Conservation (phyloP, 768 basidiomycete genomes). For the Lentinus tigrinus region DNA sequence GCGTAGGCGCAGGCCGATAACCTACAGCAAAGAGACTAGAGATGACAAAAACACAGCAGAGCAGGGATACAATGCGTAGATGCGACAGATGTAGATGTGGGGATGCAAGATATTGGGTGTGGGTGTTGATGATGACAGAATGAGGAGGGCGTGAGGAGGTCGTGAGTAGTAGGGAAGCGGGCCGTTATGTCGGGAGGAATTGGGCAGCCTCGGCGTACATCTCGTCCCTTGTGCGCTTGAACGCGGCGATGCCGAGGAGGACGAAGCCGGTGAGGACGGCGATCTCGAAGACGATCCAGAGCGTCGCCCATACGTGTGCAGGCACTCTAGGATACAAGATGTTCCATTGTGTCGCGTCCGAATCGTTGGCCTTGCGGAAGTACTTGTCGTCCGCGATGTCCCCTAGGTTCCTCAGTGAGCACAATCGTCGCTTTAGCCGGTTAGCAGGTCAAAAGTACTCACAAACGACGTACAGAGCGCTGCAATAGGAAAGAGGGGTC, state of each 20-base stretch:
- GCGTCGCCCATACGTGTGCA: constrained; percentile 83
- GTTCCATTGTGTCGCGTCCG: constrained; percentile 87
- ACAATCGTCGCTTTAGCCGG: background rate
- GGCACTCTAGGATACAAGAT: constrained; percentile 69
- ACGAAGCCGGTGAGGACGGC: constrained; percentile 75
- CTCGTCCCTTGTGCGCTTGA: constrained; percentile 66
- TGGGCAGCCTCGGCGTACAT: constrained; percentile 74
- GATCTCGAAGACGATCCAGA: constrained; percentile 83
- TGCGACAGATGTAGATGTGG: background rate
- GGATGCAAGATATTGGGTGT: background rate
- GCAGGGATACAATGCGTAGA: constrained; percentile 2
- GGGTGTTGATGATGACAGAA: background rate
- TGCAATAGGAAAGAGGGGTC: constrained; percentile 27
- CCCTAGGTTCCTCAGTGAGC: constrained; percentile 46
- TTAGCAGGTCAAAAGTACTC: constrained; percentile 26
- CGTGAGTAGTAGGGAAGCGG: background rate
- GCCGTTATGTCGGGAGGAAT: constrained; percentile 58
- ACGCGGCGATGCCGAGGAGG: constrained; percentile 77
- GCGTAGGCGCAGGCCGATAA: background rate
- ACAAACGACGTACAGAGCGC: constrained; percentile 88
- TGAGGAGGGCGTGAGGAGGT: background rate
- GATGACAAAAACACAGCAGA: background rate
- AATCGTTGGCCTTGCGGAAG: constrained; percentile 92
- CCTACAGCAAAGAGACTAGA: background rate
- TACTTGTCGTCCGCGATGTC: constrained; percentile 93